Percentiles rank a stretch among this genome's conserved stretches.
phyloP scores from a whole-genome alignment of 306 rosid genomes.

The barrel medic (Medicago truncatula) region DNA sequence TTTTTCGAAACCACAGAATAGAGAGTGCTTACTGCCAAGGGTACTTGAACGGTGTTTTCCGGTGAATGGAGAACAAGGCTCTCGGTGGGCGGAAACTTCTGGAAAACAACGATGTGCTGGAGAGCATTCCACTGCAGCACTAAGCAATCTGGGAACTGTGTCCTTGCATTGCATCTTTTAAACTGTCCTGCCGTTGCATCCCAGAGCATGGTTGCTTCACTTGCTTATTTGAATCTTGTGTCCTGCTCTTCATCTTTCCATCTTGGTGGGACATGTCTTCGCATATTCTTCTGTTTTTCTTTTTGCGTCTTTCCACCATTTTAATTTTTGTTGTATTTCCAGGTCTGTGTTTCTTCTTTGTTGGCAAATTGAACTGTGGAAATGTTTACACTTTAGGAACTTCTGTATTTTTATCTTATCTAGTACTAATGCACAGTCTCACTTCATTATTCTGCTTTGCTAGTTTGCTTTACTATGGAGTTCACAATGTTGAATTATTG shows the following conservation, averaged over 20 bases:
- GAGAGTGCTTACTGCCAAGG: not conserved
- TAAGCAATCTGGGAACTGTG: not conserved
- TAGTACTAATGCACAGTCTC: not conserved
- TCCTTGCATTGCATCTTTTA: not conserved
- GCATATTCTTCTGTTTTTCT: not conserved
- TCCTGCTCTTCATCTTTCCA: not conserved
- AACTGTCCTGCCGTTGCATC: not conserved
- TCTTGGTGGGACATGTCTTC: not conserved
- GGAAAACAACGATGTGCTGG: too few species aligned
- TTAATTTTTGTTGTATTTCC: not conserved
- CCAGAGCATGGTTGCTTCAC: conserved; percentile 1
- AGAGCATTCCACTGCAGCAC: not conserved
- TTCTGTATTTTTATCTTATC: not conserved
- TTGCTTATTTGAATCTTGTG: not conserved
- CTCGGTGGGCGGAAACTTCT: not conserved
- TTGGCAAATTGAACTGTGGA: not conserved
- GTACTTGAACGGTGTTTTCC: not conserved
- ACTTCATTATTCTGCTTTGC: not conserved
- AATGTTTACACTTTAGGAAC: not conserved
- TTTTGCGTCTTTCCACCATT: not conserved
- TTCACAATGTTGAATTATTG: not conserved
- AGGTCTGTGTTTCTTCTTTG: not conserved
- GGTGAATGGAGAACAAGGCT: not conserved
- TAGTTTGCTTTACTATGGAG: not conserved
- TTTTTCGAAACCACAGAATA: not conserved